Conservation (phyloP, 306 rosid genomes). For the Myrica gale region DNA sequence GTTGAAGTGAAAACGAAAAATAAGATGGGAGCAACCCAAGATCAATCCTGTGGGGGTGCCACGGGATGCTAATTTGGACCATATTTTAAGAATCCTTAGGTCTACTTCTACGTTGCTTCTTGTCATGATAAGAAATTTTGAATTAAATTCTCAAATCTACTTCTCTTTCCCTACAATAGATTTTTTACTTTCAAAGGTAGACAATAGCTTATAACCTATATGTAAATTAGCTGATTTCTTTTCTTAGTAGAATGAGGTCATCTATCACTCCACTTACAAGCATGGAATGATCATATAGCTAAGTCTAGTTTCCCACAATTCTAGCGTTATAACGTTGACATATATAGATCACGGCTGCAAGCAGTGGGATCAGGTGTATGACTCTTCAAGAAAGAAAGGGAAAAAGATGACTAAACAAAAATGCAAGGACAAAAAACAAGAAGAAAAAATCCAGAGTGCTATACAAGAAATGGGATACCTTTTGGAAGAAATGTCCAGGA, state of each 20-base stretch:
- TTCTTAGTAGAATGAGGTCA: background rate
- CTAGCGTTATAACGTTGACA: background rate
- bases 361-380: background rate
- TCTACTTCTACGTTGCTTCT: background rate
- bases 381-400: background rate
- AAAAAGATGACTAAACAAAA: background rate
- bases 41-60: background rate
- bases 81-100: background rate
- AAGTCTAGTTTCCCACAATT: background rate
- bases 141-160: background rate
- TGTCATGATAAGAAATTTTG: background rate
- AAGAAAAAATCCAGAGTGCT: background rate
- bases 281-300: background rate
- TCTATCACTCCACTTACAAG: background rate
- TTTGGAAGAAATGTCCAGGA: conserved; percentile 98
- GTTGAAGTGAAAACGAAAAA: background rate
- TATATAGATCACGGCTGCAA: background rate
- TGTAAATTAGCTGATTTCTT: background rate
- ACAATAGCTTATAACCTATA: background rate
- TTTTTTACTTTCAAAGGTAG: background rate
- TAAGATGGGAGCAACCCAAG: background rate
- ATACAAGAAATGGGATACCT: conserved; percentile 49
- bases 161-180: background rate
- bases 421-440: background rate
- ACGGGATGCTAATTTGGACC: background rate